Evolutionary conservation across 2,329 filamentous ascomycete species (phyloP).

Genomic region (Apiospora saccharicola): DNA sequence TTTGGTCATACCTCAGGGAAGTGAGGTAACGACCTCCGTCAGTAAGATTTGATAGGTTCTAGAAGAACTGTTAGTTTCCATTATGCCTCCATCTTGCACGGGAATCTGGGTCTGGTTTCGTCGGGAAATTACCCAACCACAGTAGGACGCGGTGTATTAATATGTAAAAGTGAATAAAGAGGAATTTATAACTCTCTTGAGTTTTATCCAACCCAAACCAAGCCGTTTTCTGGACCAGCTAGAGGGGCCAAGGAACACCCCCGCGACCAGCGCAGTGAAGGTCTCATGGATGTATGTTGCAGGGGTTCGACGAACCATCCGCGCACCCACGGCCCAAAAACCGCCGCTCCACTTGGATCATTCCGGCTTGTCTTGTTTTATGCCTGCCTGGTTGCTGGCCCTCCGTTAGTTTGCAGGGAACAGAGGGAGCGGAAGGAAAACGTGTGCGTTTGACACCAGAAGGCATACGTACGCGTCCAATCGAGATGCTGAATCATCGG

Average conservation of each 20-base stretch:
- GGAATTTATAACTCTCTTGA: background rate
- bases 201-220: background rate
- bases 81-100: conserved; percentile 14
- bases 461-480: conserved; percentile 13
- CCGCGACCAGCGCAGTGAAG: conserved; percentile 16
- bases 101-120: conserved; percentile 20
- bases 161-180: conserved; percentile 5
- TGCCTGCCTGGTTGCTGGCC: background rate
- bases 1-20: background rate
- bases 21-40: background rate
- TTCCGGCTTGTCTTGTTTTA: conserved; percentile 19
- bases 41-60: conserved; percentile 3
- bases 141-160: background rate
- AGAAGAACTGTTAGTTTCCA: background rate
- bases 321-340: conserved; percentile 16
- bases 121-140: conserved; percentile 22
- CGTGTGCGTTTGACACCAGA: conserved; percentile 8
- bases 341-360: conserved; percentile 7
- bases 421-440: background rate
- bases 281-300: conserved; percentile 18
- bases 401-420: background rate
- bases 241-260: conserved; percentile 16
- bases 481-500: conserved; percentile 7
- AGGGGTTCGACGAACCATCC: conserved; percentile 12
- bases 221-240: background rate